phyloP scores from a whole-genome alignment of 2,329 filamentous ascomycete species.

The Phialophora verrucosa region DNA sequence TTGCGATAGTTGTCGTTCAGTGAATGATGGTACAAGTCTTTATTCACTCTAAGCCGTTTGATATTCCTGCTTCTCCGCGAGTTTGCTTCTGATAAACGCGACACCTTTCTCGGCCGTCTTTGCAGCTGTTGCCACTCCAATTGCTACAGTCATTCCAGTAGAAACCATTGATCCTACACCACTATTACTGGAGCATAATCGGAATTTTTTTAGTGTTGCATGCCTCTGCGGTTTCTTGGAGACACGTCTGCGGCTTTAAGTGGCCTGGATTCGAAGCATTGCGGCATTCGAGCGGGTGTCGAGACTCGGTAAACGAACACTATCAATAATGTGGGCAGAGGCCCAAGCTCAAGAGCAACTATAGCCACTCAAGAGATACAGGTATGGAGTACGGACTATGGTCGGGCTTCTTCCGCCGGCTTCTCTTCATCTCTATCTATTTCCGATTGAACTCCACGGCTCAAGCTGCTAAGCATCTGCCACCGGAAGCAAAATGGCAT shows the following conservation, averaged over 20 bases:
- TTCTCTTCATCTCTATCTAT: neutral
- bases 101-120: no score
- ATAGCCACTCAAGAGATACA: neutral
- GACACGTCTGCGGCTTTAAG: neutral
- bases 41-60: no score
- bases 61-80: no score
- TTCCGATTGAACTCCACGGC: neutral
- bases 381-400: neutral
- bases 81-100: no score
- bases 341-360: neutral
- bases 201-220: neutral
- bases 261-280: neutral
- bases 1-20: no score
- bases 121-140: no score
- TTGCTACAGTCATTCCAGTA: no score
- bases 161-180: no score
- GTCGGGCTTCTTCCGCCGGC: neutral
- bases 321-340: neutral
- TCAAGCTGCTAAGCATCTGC: neutral
- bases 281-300: neutral
- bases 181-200: neutral
- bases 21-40: no score
- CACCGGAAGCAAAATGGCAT: neutral
- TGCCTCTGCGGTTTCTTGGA: neutral
- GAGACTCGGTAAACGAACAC: neutral